Conservation (phyloP, 75 land plant genomes). For the Selaginella tamariscina region DNA sequence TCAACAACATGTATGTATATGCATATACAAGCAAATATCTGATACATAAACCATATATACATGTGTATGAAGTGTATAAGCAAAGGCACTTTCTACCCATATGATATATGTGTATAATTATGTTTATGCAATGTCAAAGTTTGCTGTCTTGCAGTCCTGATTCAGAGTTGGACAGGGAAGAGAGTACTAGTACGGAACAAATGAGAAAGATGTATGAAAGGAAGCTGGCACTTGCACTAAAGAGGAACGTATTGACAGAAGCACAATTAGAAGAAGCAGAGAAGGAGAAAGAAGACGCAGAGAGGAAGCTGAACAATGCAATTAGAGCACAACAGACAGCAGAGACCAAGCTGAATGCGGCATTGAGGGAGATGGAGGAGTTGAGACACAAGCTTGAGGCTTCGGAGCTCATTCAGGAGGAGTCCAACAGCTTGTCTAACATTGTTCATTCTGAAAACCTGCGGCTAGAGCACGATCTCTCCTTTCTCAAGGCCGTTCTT, state of each 20-base stretch:
- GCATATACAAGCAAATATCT: too few relatives aligned
- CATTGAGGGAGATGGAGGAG: constrained; percentile 49
- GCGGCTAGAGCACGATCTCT: constrained; percentile 86
- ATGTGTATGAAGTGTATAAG: too few relatives aligned
- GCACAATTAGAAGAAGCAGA: constrained; percentile 38
- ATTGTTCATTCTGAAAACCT: constrained; percentile 92
- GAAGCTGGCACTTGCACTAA: constrained; percentile 41
- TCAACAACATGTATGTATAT: too few relatives aligned
- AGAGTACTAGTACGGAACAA: neutral
- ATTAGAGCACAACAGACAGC: constrained; percentile 39
- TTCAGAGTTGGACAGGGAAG: neutral
- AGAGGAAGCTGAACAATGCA: constrained; percentile 39
- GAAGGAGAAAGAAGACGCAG: constrained; percentile 45
- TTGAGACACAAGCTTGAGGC: constrained; percentile 52
- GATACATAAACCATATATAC: too few relatives aligned
- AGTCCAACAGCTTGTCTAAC: constrained; percentile 70
- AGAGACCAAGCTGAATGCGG: constrained; percentile 43
- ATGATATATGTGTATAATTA: too few relatives aligned
- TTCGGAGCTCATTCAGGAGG: constrained; percentile 71
- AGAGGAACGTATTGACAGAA: constrained; percentile 47
- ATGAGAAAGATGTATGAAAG: constrained; percentile 43
- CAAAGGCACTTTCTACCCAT: too few relatives aligned
- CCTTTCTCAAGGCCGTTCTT: constrained; percentile 84
- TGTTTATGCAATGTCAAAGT: too few relatives aligned
- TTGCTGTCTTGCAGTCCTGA: neutral